Base-by-base conservation (phyloP, 2,329 filamentous ascomycete species). In the Cladophialophora carrionii region DNA sequence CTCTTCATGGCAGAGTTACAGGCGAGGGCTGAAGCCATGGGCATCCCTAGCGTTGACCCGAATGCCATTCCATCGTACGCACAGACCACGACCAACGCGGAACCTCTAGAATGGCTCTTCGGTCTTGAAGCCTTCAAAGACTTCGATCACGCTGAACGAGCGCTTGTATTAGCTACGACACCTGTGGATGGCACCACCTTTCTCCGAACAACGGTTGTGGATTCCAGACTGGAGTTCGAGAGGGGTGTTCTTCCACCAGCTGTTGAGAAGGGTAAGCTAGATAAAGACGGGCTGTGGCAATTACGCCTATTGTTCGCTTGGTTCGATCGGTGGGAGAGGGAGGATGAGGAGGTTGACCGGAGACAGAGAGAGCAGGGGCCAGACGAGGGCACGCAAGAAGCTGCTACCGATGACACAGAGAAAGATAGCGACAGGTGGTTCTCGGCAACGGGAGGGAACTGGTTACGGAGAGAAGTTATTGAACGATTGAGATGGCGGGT, bases 51-150 rank as follows among this genome's bases (percentile, higher is more conserved):
- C 46, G 57, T 68, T 8, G 66, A 69, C 61, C 73, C 77, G 0
- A 70, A 75, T 32, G 68, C 74, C 26, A 66, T 71, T 12, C 62
- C 71, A 29, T 68, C 68, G 12, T 26, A 70, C 51, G 66, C 72
- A 31, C 34, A 24, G 17, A 31, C 22, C 48, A 20, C 34, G 10
- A 32, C 34, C 72, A 24, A 24, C 24, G 4, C 34, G n/a, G 77
- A 80, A 46, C 76, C 90, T 0, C 85, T 94, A 72, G 87, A 89
- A 67, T 94, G 91, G 89, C 74, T 96, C 1, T 91, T 96, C 74
- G 78, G 81, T 1, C 82, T 92, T 0, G 80, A 84, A 0, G 69
- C 83, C 64, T 73, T 90, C 80, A 64, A 75, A 71, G 73, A 78
- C 70, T 68, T 85, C 81, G 75, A 90, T 80, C 75, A 89, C 58